Evolutionary conservation across 495 filamentous ascomycete species (phyloP).

Genomic region (Neurospora africana): DNA sequence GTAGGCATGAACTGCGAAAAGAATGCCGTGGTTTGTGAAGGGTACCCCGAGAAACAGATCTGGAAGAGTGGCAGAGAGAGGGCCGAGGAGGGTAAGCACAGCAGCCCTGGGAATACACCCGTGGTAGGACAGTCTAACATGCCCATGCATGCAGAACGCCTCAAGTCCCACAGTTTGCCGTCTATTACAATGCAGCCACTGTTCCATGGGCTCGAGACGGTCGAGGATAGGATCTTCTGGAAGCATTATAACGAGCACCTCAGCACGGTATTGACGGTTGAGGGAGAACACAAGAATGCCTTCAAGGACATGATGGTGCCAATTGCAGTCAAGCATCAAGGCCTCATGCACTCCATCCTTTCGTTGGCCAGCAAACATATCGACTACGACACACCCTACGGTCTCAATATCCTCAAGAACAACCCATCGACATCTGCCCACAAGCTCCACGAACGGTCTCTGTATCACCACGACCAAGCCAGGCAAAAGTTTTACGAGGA

Average conservation of each 20-base stretch:
- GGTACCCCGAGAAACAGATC: constrained; percentile 77
- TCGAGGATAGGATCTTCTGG: constrained; percentile 72
- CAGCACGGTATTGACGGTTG: constrained; percentile 70
- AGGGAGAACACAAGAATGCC: constrained; percentile 76
- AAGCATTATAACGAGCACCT: constrained; percentile 78
- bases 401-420: constrained; percentile 32
- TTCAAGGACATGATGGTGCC: constrained; percentile 84
- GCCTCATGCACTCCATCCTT: constrained; percentile 87
- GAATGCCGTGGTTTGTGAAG: constrained; percentile 87
- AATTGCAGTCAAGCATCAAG: constrained; percentile 71
- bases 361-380: constrained; percentile 79
- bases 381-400: constrained; percentile 42
- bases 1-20: constrained; percentile 82
- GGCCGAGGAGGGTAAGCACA: constrained; percentile 54
- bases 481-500: constrained; percentile 44
- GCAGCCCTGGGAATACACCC: not conserved
- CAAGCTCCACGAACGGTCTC: constrained; percentile 35
- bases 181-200: constrained; percentile 62
- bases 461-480: constrained; percentile 53
- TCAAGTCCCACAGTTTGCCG: constrained; percentile 34
- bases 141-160: constrained; percentile 25
- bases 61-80: constrained; percentile 80
- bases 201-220: constrained; percentile 78
- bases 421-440: constrained; percentile 31
- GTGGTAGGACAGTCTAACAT: constrained; percentile 15